Evolutionary conservation across 371 early-diverging fungal species (phyloP).

Genomic region (Rhizopus arrhizus): DNA sequence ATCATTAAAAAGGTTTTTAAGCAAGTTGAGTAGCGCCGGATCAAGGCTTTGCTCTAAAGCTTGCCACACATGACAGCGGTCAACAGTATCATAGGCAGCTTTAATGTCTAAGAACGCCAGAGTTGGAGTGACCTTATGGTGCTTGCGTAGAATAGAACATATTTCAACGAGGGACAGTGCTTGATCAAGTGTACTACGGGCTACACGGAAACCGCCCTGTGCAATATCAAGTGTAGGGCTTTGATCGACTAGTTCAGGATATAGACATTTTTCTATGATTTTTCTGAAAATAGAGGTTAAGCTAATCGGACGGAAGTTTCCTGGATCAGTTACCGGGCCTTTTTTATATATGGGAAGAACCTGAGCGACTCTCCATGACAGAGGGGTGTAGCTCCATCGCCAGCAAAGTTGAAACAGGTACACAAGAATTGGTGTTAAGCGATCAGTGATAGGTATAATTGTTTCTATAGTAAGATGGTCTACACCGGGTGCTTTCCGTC

Average conservation of each 20-base stretch:
- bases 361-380: no score
- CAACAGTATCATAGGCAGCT: constrained; percentile 22
- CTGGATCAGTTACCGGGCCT: not conserved
- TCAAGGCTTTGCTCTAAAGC: not conserved
- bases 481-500: no score
- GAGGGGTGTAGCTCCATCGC: no score
- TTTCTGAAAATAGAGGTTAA: constrained; percentile 25
- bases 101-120: constrained; percentile 26
- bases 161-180: constrained; percentile 24
- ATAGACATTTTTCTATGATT: constrained; percentile 13
- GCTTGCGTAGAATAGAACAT: not conserved
- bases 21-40: constrained; percentile 2
- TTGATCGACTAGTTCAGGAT: not conserved
- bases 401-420: no score
- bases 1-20: constrained; percentile 27
- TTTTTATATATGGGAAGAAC: no score
- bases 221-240: constrained; percentile 20
- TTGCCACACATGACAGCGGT: constrained; percentile 9
- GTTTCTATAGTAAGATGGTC: no score
- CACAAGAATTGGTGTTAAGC: no score
- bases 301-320: constrained; percentile 21
- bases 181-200: constrained; percentile 30
- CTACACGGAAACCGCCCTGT: constrained; percentile 36
- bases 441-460: no score
- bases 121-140: not conserved